Percentiles rank a stretch among this genome's conserved stretches.
Conservation (phyloP, 768 basidiomycete species). For the Hygrocybe punicea region DNA sequence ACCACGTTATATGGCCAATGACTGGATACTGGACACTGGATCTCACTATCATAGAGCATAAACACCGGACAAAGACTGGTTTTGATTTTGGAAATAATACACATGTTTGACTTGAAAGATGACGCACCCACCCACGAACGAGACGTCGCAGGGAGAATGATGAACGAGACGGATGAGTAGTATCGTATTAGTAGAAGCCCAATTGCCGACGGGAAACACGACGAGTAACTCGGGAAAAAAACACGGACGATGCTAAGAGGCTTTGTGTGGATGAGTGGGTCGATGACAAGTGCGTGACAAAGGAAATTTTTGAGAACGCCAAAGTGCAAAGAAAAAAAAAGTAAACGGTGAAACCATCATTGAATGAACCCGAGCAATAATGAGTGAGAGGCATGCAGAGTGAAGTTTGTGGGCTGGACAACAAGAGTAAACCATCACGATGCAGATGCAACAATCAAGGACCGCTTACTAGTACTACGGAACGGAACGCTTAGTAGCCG, state of each 20-base stretch:
- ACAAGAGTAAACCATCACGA: not conserved
- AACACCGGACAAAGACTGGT: no score
- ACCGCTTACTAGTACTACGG: not conserved
- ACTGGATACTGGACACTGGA: no score
- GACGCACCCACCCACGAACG: not conserved
- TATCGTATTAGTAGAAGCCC: conserved; percentile 46
- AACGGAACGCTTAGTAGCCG: conserved; percentile 26
- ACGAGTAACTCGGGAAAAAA: conserved; percentile 41
- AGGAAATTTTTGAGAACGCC: not conserved
- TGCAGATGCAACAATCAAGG: not conserved
- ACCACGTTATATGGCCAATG: no score
- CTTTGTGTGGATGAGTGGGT: conserved; percentile 34
- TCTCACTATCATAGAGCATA: no score
- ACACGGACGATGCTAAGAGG: conserved; percentile 38
- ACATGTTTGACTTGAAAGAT: not conserved
- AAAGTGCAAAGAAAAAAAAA: conserved; percentile 9
- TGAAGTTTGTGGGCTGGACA: not conserved
- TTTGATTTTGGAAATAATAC: no score
- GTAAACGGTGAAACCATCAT: not conserved
- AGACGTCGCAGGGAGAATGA: not conserved
- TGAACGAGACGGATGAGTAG: conserved; percentile 16
- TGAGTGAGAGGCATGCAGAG: not conserved
- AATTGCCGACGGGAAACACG: conserved; percentile 3
- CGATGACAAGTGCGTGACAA: conserved; percentile 7
- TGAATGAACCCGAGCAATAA: not conserved